Percentiles rank a stretch among this genome's conserved stretches.
Evolutionary conservation across 805 yeast species (phyloP).

Genomic region (Candida sonorensis): DNA sequence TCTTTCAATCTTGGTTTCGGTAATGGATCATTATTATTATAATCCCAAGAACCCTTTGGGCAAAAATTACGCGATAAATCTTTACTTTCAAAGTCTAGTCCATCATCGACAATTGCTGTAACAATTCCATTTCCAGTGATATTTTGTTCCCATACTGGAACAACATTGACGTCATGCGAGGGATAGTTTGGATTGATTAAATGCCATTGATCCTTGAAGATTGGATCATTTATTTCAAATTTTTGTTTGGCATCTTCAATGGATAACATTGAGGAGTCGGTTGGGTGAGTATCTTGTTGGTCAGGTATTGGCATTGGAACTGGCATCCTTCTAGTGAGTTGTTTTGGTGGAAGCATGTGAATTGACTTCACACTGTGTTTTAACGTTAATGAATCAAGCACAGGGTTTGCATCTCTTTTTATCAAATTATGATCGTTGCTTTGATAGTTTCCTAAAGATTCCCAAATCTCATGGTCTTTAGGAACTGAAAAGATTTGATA

Average conservation of each 20-base stretch:
- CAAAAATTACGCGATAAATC: conserved; percentile 69
- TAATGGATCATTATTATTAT: conserved; percentile 61
- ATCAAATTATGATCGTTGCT: conserved; percentile 24
- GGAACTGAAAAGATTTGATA: conserved; percentile 61
- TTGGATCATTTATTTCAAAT: conserved; percentile 72
- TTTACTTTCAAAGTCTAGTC: conserved; percentile 72
- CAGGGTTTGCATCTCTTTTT: conserved; percentile 23
- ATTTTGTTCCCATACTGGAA: conserved; percentile 77
- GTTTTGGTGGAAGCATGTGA: conserved; percentile 48
- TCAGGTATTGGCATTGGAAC: no score
- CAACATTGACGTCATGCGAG: conserved; percentile 81
- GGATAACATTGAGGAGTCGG: conserved; percentile 47
- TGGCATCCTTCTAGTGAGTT: conserved; percentile 52
- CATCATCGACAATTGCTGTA: conserved; percentile 91
- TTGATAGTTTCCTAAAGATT: conserved; percentile 30
- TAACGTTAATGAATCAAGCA: conserved; percentile 21
- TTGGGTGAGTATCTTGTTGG: conserved; percentile 18
- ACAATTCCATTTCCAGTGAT: conserved; percentile 78
- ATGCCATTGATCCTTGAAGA: conserved; percentile 88
- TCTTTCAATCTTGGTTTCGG: conserved; percentile 78
- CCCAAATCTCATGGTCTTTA: conserved; percentile 29
- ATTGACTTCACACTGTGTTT: conserved; percentile 37
- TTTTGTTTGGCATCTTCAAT: conserved; percentile 40
- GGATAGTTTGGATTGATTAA: conserved; percentile 64
- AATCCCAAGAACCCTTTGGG: conserved; percentile 87